Conservation (phyloP, 345 rosid species). For the Physaria fendleri region DNA sequence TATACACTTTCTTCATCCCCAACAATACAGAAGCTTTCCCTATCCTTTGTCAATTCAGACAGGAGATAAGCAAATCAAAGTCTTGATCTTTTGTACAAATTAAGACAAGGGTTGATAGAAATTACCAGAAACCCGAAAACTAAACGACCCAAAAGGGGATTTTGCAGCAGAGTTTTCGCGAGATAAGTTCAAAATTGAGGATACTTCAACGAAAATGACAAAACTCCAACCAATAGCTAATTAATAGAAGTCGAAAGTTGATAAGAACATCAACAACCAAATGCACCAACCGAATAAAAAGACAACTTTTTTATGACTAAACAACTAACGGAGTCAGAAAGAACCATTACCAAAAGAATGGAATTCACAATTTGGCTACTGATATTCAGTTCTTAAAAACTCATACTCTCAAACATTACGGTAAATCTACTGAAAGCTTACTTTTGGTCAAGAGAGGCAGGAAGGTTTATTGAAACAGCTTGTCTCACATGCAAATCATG, state of each 20-base stretch:
- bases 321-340: neutral
- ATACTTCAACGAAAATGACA: neutral
- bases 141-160: constrained; percentile 9
- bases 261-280: constrained; percentile 29
- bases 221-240: neutral
- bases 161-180: constrained; percentile 5
- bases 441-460: no score
- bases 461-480: no score
- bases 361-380: neutral
- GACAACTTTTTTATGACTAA: constrained; percentile 7
- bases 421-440: no score
- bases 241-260: constrained; percentile 24
- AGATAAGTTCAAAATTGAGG: neutral
- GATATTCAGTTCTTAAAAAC: neutral
- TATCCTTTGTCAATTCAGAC: neutral
- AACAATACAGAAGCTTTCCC: neutral
- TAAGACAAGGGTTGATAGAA: neutral
- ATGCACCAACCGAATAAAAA: constrained; percentile 29
- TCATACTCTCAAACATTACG: no score
- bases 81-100: constrained; percentile 16
- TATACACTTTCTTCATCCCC: constrained; percentile 31
- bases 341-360: neutral
- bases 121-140: constrained; percentile 7
- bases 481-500: no score
- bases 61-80: constrained; percentile 8